Base-by-base conservation (phyloP, 2,329 filamentous ascomycete genomes). In the Dothiorella sarmentorum region DNA sequence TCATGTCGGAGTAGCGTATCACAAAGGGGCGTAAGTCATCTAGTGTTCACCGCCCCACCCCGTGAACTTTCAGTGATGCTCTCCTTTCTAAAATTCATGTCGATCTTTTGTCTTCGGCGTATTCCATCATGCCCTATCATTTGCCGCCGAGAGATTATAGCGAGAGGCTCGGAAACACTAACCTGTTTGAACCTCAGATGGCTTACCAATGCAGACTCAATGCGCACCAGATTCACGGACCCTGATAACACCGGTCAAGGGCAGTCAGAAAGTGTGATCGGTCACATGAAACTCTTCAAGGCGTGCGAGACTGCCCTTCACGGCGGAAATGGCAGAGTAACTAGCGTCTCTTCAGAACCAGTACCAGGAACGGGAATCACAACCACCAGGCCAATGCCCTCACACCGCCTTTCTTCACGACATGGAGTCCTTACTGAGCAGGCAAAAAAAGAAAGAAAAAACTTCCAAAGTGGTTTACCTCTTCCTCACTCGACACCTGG, bases 381-480 rank as follows among this genome's bases (percentile, higher is more conserved):
- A 17, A 40, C 18, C 49, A 40, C 29, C 33, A 24, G 15, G 31
- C 7, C 22, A 24, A 18, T 17, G 35, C 22, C 6, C 18, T 9
- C 47, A 53, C 49, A 53, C 35, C 49, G 49, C 49, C 26, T 40
- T 40, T 53, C 49, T 53, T 40, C 18, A 53, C 24, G 10, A 15
- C 26, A 15, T 4, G 15, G 29, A 31, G 15, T 31, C 15, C 10
- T 13, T 10, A 31, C 29, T 15, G 3, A 43, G 20, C 5, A 43
- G 4, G 20, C 17, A n/a, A n/a, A 38, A 44, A 13, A n/a, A 20
- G 17, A 33, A 49, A 18, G 27, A n/a, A 18, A 17, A n/a, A 3
- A 3, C n/a, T 10, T 20, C 15, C 3, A 20, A 49, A n/a, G 7
- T 9, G 7, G 3, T 11, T 4, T 15, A 31, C 29, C 10, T 13